Evolutionary conservation across 192 early-diverging fungal genomes (phyloP).

Genomic region (Podila epigama): DNA sequence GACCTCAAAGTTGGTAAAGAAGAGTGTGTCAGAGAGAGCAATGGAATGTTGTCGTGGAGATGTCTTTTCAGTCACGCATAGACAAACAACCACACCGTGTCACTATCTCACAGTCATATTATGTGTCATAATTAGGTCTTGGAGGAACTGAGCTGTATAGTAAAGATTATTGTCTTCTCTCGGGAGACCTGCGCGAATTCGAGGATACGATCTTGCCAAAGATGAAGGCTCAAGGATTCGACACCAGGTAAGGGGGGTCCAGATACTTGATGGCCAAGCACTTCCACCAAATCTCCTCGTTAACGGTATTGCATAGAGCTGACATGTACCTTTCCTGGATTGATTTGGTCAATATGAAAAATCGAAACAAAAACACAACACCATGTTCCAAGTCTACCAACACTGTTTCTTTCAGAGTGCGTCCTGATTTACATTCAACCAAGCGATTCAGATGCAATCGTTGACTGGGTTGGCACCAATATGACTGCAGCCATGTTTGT

Average conservation of each 20-base stretch:
- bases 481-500: slow-evolving; percentile 67
- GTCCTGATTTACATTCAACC: slow-evolving; percentile 90
- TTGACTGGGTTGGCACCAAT: slow-evolving; percentile 72
- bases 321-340: no score
- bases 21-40: neutral
- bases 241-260: slow-evolving; percentile 56
- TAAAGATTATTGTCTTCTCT: slow-evolving; percentile 71
- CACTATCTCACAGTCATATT: no score
- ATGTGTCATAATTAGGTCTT: slow-evolving; percentile 48
- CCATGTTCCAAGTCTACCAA: slow-evolving; percentile 64
- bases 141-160: slow-evolving; percentile 81
- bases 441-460: slow-evolving; percentile 65
- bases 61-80: neutral
- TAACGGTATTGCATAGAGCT: neutral
- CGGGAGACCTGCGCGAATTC: slow-evolving; percentile 85
- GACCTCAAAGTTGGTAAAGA: slow-evolving; percentile 47
- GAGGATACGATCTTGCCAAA: slow-evolving; percentile 60
- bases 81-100: neutral
- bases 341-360: no score
- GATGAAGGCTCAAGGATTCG: slow-evolving; percentile 63
- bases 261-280: no score
- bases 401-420: slow-evolving; percentile 93
- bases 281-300: neutral
- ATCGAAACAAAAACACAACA: no score
- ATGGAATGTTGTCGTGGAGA: neutral